A percentile compares a stretch with the other conserved stretches of the same genome.
Evolutionary conservation across 1,284 basidiomycete genomes (phyloP).

Genomic region (Puccinia novopanici): DNA sequence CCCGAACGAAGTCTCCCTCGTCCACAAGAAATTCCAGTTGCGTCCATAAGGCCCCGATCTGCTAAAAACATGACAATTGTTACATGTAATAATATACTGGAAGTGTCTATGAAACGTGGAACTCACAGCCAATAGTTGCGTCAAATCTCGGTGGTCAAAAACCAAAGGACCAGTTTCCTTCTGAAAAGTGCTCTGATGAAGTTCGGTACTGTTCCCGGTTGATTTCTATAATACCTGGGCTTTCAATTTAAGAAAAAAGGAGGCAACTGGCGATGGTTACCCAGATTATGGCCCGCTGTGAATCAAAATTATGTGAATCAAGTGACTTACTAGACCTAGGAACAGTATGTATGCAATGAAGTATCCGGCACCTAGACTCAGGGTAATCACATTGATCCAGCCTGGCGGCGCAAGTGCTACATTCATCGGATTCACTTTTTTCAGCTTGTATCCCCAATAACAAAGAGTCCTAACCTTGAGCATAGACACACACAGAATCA

Average conservation of each 20-base stretch:
- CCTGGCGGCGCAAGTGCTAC: conserved; percentile 63
- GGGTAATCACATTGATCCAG: conserved; percentile 71
- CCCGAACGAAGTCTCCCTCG: conserved; percentile 72
- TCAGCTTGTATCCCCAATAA: conserved; percentile 86
- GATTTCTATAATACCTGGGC: conserved; percentile 77
- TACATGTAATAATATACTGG: too few species aligned
- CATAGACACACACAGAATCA: background rate
- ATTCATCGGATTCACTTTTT: conserved; percentile 63
- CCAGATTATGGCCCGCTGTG: conserved; percentile 54
- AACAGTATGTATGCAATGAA: conserved; percentile 79
- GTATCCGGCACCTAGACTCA: conserved; percentile 75
- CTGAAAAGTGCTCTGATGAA: conserved; percentile 84
- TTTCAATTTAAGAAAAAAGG: background rate
- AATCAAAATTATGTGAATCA: too few species aligned
- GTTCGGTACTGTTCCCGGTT: conserved; percentile 86
- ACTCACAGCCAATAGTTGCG: conserved; percentile 90
- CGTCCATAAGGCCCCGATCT: conserved; percentile 66
- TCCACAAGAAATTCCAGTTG: conserved; percentile 91
- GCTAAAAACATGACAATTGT: background rate
- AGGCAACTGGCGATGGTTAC: too few species aligned
- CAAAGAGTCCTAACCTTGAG: conserved; percentile 80
- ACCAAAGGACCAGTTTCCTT: conserved; percentile 83
- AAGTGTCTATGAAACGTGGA: too few species aligned
- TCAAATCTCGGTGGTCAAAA: conserved; percentile 78
- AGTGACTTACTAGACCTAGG: conserved; percentile 72